Evolutionary conservation across 768 basidiomycete genomes (phyloP), one percentile per base, ranked within the genome.

Genomic region (Clathrus columnatus): DNA sequence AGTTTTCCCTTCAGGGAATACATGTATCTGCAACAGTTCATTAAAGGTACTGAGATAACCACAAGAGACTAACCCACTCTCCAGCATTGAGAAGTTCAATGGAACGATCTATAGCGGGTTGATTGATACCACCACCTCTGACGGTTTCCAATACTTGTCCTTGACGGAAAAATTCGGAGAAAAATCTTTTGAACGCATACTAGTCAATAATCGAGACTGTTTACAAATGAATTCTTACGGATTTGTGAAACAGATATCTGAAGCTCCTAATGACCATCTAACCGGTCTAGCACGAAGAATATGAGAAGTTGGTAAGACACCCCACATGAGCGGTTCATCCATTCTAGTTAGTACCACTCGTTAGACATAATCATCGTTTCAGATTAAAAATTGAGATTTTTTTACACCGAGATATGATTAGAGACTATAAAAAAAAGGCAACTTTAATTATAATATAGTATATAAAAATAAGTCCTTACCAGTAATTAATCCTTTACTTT

Each of bases 231-330:
- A 26, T 42, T 69, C 85, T 73, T 65, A 91, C 85, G 86, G 83
- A 69, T 92, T 95, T 4, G 90, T 96, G 69, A 96, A 97, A 76
- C 95, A 85, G 65, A 97, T 83, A 56, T 98, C 94, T 6, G 87
- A 85, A 8, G 91, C 91, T 30, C 94, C 94, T 21, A 96, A 77
- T 4, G 90, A 84, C 93, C 94, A 98, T 49, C 94, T 78, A 4
- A 66, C 63, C 50, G 76, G 81, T 27, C 73, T 70, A 8, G 85
- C 69, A 50, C 70, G 70, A 21, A 84, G 69, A 65, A 84, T 90
- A 59, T 75, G 81, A 32, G 70, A 67, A 21, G 77, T 63, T 0
- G 92, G 91, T 49, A 92, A 81, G 17, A 87, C 71, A 4, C 91
- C 91, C 94, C 94, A 98, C n/a, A 76, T 75, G 46, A 93, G 65